Base-by-base conservation (phyloP, 1,284 basidiomycete genomes). In the Ustilago nuda region DNA sequence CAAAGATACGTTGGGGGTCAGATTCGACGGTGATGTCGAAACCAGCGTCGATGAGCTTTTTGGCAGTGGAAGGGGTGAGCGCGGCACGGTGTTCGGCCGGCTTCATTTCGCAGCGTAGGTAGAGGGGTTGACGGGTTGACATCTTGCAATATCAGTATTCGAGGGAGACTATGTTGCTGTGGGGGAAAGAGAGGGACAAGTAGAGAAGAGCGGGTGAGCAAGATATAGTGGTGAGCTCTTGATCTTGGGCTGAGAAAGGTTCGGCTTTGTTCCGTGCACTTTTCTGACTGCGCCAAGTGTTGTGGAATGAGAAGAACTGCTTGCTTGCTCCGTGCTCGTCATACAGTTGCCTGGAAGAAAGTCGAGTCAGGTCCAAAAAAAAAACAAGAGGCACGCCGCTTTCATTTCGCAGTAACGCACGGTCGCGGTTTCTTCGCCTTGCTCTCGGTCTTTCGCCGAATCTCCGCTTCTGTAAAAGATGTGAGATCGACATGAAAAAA, bases 1-100 rank as follows among this genome's bases (percentile, higher is more conserved):
- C 91, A 88, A 99, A 99, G 86, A 98, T 98, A 76, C 97, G 89
- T 88, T 98, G 94, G 64, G 92, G 90, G 87, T 99, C 96, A 76
- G 93, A 90, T 87, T 99, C 96, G 69, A 99, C 95, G 70, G 89
- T 91, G 85, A 99, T 92, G 61, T 93, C 90, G 87, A 98, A 98
- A 57, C 95, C 95, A 53, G 91, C 91, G 83, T 94, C 92, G 86
- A 99, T 92, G 74, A 99, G 91, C 78, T 89, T 90, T 88, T 93
- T 95, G 79, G 95, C 92, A 1, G 94, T 97, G 27, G 93, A 92
- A 3, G 96, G 96, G 15, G 95, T 97, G 79, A 99, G 89, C 15
- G 96, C 96, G 45, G 95, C 92, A 67, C 96, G 93, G 75, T 92
- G 92, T 87, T 99, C 97, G 80, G 72, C 66, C 37, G 76, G 78